These are phyloP conservation scores for Lophium mytilinum DNA, from an alignment of 495 filamentous ascomycete genomes.

Conservation along the genomic window DNA sequence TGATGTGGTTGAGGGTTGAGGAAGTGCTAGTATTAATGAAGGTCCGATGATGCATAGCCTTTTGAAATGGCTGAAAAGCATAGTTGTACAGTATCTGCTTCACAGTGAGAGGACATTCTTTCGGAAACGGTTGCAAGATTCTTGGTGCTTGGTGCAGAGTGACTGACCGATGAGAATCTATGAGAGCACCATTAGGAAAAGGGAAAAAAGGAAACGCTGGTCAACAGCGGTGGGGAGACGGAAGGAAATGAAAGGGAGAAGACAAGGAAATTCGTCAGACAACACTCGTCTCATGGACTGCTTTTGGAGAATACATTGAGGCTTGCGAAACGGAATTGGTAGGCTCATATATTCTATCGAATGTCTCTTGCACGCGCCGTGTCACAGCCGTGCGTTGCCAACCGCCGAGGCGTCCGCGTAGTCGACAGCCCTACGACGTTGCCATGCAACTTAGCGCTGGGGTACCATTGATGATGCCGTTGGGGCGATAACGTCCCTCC, in stretches of 20 bases:
- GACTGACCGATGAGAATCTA: conserved; percentile 20
- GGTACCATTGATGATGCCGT: background rate
- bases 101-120: conserved; percentile 12
- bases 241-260: conserved; percentile 23
- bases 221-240: conserved; percentile 17
- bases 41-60: conserved; percentile 22
- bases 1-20: conserved; percentile 12
- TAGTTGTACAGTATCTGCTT: conserved; percentile 22
- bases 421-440: background rate
- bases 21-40: conserved; percentile 18
- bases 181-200: conserved; percentile 18
- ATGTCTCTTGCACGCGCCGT: conserved; percentile 6
- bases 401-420: conserved; percentile 22
- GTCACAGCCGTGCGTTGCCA: conserved; percentile 19
- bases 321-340: too few species aligned
- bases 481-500: background rate
- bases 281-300: conserved; percentile 15
- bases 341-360: too few species aligned
- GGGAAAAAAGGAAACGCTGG: conserved; percentile 8
- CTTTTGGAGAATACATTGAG: conserved; percentile 4
- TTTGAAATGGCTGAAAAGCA: conserved; percentile 26
- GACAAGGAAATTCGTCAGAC: conserved; percentile 26
- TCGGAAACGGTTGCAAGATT: background rate
- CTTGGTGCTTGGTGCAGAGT: background rate
- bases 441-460: conserved; percentile 3